Conservation (phyloP, 2,329 filamentous ascomycete species). For the Cryphonectria radicalis region DNA sequence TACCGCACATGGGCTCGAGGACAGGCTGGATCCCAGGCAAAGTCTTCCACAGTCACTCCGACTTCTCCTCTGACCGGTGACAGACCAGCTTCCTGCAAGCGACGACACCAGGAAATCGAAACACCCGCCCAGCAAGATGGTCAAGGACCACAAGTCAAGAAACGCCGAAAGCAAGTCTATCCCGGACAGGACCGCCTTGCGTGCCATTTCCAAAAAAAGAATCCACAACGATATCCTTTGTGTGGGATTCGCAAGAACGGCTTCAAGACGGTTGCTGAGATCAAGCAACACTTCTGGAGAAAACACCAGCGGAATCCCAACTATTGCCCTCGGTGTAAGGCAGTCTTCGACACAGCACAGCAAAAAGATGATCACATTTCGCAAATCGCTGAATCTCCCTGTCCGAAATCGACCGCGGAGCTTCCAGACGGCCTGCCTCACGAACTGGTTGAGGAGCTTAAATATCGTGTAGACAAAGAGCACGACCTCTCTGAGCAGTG, state of each 20-base stretch:
- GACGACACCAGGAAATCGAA: background rate
- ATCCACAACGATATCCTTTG: slow-evolving; percentile 2
- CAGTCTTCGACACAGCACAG: background rate
- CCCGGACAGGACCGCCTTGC: background rate
- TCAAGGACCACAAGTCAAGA: slow-evolving; percentile 4
- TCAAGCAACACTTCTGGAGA: slow-evolving; percentile 15
- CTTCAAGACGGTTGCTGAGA: background rate
- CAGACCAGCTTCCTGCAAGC: background rate
- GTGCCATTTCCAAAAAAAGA: slow-evolving; percentile 17
- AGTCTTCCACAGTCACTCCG: background rate
- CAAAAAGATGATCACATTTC: background rate
- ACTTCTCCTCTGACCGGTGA: too few species aligned
- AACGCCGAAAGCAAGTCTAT: background rate
- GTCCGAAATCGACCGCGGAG: background rate
- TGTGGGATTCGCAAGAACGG: slow-evolving; percentile 12
- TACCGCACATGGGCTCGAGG: background rate
- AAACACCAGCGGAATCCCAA: background rate
- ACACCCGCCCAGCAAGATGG: background rate
- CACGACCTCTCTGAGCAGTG: slow-evolving; percentile 3
- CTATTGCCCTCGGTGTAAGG: slow-evolving; percentile 11
- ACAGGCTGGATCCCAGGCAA: background rate
- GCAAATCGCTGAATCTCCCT: background rate
- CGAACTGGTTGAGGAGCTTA: background rate
- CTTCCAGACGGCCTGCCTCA: slow-evolving; percentile 12
- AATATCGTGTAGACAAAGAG: background rate